Evolutionary conservation across 768 basidiomycete genomes (phyloP).

Genomic region (Psilocybe cyanescens): DNA sequence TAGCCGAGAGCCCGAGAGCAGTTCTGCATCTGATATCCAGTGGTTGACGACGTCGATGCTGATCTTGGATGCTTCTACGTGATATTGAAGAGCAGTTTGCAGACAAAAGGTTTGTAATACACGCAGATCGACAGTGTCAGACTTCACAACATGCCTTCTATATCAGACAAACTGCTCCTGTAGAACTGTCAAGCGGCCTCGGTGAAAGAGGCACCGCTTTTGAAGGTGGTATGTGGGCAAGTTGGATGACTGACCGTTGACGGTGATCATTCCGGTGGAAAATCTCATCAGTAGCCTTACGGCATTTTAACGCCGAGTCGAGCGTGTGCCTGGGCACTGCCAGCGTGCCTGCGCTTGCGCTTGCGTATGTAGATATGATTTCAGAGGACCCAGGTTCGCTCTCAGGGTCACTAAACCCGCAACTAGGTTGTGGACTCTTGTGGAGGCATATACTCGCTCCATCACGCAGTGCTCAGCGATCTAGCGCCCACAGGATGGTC

Average conservation of each 20-base stretch:
- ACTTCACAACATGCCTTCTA: no score
- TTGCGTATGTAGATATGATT: not conserved
- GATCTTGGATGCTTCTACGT: not conserved
- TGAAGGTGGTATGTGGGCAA: not conserved
- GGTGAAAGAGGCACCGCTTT: not conserved
- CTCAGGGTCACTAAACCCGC: not conserved
- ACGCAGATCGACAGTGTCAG: no score
- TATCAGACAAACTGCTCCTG: no score
- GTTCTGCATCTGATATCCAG: not conserved
- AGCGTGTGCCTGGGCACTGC: no score
- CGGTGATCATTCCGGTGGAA: not conserved
- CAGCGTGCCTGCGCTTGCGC: not conserved
- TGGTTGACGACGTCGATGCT: not conserved
- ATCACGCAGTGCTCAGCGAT: no score
- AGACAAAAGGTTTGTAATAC: not conserved
- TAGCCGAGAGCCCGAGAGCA: not conserved
- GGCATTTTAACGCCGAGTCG: no score
- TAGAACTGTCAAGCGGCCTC: not conserved
- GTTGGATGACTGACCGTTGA: not conserved
- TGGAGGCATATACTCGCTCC: no score
- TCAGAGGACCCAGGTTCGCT: not conserved
- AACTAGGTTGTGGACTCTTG: not conserved
- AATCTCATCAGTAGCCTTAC: no score
- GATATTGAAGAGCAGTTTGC: not conserved
- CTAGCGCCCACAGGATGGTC: no score